Evolutionary conservation across 2,329 filamentous ascomycete species (phyloP).

Genomic region (Magnaporthiopsis rhizophila): DNA sequence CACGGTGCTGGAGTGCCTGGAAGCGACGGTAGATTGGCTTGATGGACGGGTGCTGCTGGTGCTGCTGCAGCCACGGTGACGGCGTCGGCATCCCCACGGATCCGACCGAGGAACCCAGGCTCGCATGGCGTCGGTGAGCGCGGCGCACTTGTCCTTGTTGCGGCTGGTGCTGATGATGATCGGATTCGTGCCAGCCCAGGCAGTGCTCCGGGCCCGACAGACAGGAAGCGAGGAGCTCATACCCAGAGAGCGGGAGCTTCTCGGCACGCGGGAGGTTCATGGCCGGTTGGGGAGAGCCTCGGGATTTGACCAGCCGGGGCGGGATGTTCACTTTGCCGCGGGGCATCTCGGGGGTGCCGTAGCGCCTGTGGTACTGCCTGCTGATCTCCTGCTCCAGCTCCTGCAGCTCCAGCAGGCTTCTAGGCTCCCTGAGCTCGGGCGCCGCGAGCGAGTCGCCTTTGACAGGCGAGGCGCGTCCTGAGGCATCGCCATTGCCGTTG

Average conservation of each 20-base stretch:
- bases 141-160: not conserved
- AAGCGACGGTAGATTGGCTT: slow-evolving; percentile 76
- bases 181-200: not conserved
- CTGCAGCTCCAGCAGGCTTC: slow-evolving; percentile 7
- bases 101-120: slow-evolving; percentile 15
- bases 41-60: slow-evolving; percentile 19
- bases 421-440: slow-evolving; percentile 14
- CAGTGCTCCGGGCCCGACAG: slow-evolving; percentile 26
- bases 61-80: not conserved
- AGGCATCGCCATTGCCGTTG: slow-evolving; percentile 19
- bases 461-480: not conserved
- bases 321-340: slow-evolving; percentile 28
- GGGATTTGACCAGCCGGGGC: slow-evolving; percentile 27
- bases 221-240: slow-evolving; percentile 53
- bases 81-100: not conserved
- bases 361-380: slow-evolving; percentile 19
- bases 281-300: slow-evolving; percentile 22
- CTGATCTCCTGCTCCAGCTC: slow-evolving; percentile 2
- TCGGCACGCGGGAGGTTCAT: slow-evolving; percentile 31
- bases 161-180: not conserved
- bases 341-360: slow-evolving; percentile 35
- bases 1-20: slow-evolving; percentile 70
- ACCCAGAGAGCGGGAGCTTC: slow-evolving; percentile 44
- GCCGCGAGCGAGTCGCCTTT: not conserved
- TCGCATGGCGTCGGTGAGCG: not conserved